Evolutionary conservation across 306 rosid genomes (phyloP).

Genomic region (Datisca glomerata): DNA sequence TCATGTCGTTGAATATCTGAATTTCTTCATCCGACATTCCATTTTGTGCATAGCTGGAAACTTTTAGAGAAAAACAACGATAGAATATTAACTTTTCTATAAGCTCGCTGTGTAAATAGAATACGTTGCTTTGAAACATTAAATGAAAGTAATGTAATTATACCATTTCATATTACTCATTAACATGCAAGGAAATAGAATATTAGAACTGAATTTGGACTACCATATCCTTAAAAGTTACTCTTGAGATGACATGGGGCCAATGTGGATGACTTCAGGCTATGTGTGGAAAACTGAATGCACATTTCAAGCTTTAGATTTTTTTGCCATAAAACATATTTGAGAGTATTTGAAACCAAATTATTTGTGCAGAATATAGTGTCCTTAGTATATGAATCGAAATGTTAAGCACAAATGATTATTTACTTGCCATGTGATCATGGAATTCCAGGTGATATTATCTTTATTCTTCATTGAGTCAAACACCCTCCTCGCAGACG

Average conservation of each 20-base stretch:
- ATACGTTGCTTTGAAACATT: neutral
- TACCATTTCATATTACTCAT: neutral
- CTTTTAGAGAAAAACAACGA: neutral
- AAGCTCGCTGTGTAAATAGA: neutral
- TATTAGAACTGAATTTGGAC: no score
- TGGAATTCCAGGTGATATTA: constrained; percentile 75
- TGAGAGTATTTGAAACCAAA: no score
- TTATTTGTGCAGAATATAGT: neutral
- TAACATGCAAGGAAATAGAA: neutral
- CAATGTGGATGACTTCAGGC: no score
- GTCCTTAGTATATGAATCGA: neutral
- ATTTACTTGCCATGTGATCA: constrained; percentile 60
- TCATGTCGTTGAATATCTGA: constrained; percentile 51
- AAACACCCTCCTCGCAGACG: constrained; percentile 59
- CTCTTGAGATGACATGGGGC: no score
- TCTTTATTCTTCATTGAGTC: constrained; percentile 49
- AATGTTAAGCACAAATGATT: constrained; percentile 2
- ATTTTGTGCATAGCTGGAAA: constrained; percentile 80
- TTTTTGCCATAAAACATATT: no score
- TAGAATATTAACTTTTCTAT: neutral
- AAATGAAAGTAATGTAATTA: neutral
- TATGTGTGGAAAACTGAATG: neutral
- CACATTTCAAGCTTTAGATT: neutral
- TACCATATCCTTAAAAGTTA: neutral
- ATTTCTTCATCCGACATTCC: constrained; percentile 83